These are phyloP conservation scores for Talaromyces sp. DNA, from an alignment of 2,329 filamentous ascomycete genomes.

Conservation along the genomic window DNA sequence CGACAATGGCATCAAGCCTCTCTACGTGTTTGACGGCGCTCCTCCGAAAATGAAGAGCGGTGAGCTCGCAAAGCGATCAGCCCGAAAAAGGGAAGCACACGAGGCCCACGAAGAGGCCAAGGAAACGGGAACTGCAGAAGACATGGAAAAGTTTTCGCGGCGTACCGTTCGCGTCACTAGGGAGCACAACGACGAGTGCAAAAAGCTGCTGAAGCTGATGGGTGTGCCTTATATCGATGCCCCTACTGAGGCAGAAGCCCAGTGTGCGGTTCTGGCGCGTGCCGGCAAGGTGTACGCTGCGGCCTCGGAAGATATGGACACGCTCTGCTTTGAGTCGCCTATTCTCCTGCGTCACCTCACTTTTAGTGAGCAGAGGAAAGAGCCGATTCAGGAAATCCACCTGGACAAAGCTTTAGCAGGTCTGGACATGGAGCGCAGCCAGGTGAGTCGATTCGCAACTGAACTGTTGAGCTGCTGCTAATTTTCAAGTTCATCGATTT, in stretches of 20 bases:
- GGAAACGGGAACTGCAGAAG: constrained; percentile 92
- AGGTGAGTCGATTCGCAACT: constrained; percentile 49
- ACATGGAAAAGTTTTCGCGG: constrained; percentile 96
- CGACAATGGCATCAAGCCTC: constrained; percentile 96
- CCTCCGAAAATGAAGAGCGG: constrained; percentile 97
- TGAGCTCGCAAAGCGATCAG: constrained; percentile 91
- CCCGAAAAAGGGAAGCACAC: constrained; percentile 86
- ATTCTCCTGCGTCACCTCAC: constrained; percentile 89
- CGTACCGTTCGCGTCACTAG: constrained; percentile 90
- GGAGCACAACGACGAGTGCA: constrained; percentile 95
- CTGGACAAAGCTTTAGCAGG: constrained; percentile 82
- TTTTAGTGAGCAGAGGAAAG: constrained; percentile 94
- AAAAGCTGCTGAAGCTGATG: constrained; percentile 87
- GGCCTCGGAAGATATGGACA: constrained; percentile 98
- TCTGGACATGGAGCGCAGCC: constrained; percentile 77
- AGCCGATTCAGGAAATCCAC: constrained; percentile 93
- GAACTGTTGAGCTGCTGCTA: not conserved
- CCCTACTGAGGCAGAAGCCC: constrained; percentile 93
- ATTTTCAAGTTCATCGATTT: constrained; percentile 79
- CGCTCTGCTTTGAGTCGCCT: constrained; percentile 87
- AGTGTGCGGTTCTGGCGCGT: constrained; percentile 83
- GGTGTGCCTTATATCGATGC: constrained; percentile 92
- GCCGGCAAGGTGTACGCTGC: constrained; percentile 96
- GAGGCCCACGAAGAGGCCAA: constrained; percentile 92
- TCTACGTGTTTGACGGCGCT: constrained; percentile 96